Conservation (phyloP, 1,139 yeast genomes). For the Candida dubliniensis region DNA sequence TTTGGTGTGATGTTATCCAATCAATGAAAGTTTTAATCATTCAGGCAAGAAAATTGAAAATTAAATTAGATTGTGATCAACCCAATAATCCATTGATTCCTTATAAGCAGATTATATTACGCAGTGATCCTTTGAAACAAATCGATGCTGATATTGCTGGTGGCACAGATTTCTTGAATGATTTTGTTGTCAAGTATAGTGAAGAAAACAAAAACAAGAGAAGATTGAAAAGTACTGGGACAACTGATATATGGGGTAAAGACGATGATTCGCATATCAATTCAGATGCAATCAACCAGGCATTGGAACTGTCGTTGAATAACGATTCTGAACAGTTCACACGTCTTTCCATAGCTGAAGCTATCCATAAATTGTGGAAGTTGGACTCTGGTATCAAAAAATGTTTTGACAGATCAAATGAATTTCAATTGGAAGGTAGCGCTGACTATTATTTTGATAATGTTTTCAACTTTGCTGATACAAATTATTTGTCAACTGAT, state of each 20-base stretch:
- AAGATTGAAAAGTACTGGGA: constrained; percentile 55
- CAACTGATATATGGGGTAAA: constrained; percentile 40
- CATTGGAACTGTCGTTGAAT: constrained; percentile 9
- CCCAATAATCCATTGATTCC: constrained; percentile 43
- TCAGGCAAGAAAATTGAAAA: constrained; percentile 65
- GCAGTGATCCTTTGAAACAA: constrained; percentile 59
- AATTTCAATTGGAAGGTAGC: constrained; percentile 80
- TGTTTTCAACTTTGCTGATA: constrained; percentile 60
- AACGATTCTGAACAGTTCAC: constrained; percentile 12
- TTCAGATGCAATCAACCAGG: constrained; percentile 17
- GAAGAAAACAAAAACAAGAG: constrained; percentile 53
- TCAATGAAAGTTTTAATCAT: constrained; percentile 80
- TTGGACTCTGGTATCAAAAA: constrained; percentile 64
- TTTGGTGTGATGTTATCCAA: constrained; percentile 91
- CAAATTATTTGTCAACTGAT: constrained; percentile 69
- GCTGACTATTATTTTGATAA: constrained; percentile 77
- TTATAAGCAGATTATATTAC: constrained; percentile 50
- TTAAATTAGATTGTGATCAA: constrained; percentile 62
- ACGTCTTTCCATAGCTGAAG: constrained; percentile 57
- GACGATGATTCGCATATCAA: constrained; percentile 14
- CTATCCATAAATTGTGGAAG: constrained; percentile 67
- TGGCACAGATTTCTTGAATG: constrained; percentile 61
- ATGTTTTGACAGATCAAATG: constrained; percentile 65
- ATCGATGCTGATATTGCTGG: constrained; percentile 72
- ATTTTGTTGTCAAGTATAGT: constrained; percentile 63